phyloP scores from a whole-genome alignment of 176 grass and related monocot species.

The Carex littledalei region DNA sequence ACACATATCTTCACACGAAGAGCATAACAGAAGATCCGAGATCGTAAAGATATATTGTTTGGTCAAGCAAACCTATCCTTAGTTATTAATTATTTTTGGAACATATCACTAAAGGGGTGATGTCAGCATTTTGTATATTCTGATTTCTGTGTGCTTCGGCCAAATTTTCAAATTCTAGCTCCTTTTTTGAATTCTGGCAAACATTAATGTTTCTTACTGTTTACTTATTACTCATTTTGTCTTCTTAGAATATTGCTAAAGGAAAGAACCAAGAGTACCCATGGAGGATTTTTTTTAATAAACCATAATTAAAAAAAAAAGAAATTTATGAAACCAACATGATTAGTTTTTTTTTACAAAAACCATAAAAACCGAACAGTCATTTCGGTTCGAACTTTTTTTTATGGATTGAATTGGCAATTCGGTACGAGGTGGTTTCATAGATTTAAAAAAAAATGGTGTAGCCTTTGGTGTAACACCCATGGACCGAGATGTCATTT shows the following conservation, averaged over 20 bases:
- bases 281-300: too few species aligned
- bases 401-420: too few species aligned
- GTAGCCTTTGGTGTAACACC: too few species aligned
- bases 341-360: too few species aligned
- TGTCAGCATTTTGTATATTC: not conserved
- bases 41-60: not conserved
- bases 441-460: too few species aligned
- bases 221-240: not conserved
- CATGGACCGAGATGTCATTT: too few species aligned
- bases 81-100: not conserved
- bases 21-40: not conserved
- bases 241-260: not conserved
- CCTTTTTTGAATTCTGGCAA: not conserved
- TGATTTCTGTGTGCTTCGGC: not conserved
- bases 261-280: not conserved
- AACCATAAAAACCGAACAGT: too few species aligned
- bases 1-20: not conserved
- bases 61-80: constrained; percentile 15
- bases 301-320: too few species aligned
- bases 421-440: too few species aligned
- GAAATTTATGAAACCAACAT: too few species aligned
- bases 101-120: not conserved
- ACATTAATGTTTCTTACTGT: not conserved
- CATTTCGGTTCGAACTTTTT: too few species aligned
- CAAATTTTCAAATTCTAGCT: not conserved